Conservation (phyloP, 345 rosid species). For the Cochlearia excelsa region DNA sequence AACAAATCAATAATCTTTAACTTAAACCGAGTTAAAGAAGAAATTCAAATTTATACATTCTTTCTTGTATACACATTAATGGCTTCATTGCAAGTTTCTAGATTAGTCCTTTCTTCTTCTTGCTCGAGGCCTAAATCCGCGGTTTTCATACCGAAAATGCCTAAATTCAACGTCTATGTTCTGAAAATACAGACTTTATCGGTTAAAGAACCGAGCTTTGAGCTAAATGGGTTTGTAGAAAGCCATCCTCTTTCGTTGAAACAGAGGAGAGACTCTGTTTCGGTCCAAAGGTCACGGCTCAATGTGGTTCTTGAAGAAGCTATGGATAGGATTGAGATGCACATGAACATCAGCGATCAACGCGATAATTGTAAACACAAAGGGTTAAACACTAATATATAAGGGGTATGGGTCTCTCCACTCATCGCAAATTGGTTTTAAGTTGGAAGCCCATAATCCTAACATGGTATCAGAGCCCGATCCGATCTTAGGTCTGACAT, state of each 20-base stretch:
- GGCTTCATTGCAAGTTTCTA: conserved; percentile 48
- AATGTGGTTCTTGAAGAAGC: conserved; percentile 47
- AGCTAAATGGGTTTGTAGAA: conserved; percentile 20
- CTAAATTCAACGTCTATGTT: conserved; percentile 34
- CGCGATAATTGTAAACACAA: conserved; percentile 64
- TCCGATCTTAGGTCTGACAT: too few relatives aligned
- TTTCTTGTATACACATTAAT: conserved; percentile 28
- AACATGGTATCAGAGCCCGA: too few relatives aligned
- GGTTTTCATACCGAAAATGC: conserved; percentile 47
- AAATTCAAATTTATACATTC: neutral
- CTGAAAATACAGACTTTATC: conserved; percentile 31
- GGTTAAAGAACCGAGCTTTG: conserved; percentile 26
- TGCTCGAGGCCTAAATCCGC: conserved; percentile 37
- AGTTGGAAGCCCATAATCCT: too few relatives aligned
- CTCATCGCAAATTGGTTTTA: too few relatives aligned
- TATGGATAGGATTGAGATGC: conserved; percentile 58
- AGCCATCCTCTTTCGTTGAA: conserved; percentile 19
- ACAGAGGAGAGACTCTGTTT: conserved; percentile 5
- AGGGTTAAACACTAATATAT: too few relatives aligned
- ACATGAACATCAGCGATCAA: conserved; percentile 52
- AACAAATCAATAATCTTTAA: conserved; percentile 4
- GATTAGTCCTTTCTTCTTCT: conserved; percentile 32
- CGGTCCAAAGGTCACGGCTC: conserved; percentile 33
- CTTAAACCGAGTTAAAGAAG: conserved; percentile 9
- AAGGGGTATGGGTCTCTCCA: too few relatives aligned